A percentile compares a stretch with the other conserved stretches of the same genome.
Conservation (phyloP, 768 basidiomycete genomes). For the Leccinum imitatum region DNA sequence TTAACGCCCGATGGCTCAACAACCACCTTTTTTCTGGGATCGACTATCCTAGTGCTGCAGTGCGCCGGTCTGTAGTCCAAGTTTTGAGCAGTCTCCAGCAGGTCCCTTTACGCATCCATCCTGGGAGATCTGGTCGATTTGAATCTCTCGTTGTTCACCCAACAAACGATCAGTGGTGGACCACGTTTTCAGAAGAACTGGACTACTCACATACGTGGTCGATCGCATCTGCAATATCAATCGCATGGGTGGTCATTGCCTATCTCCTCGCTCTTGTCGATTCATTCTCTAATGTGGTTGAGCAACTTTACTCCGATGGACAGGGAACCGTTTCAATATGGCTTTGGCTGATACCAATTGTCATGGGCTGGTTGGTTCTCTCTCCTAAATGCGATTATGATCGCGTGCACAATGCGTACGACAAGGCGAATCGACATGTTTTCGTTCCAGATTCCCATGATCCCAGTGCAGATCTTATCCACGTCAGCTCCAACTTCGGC, state of each 20-base stretch:
- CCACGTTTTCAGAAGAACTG: slow-evolving; percentile 30
- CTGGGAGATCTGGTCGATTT: slow-evolving; percentile 29
- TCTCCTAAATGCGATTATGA: too few relatives aligned
- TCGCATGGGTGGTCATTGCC: slow-evolving; percentile 45
- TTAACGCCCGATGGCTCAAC: slow-evolving; percentile 45
- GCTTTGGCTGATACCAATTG: too few relatives aligned
- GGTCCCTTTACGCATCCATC: slow-evolving; percentile 36
- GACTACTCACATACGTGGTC: slow-evolving; percentile 42
- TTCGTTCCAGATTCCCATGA: too few relatives aligned
- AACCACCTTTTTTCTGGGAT: slow-evolving; percentile 31
- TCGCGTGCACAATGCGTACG: too few relatives aligned
- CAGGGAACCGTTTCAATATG: too few relatives aligned
- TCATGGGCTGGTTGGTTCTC: too few relatives aligned
- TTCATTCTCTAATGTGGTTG: slow-evolving; percentile 16
- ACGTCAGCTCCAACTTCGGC: too few relatives aligned
- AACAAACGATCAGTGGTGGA: slow-evolving; percentile 45
- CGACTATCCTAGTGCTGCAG: slow-evolving; percentile 21
- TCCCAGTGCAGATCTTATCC: too few relatives aligned
- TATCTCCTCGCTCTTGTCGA: slow-evolving; percentile 28
- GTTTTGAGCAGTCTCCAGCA: slow-evolving; percentile 44
- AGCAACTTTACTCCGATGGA: slow-evolving; percentile 29
- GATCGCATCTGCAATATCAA: slow-evolving; percentile 38
- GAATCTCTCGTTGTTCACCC: slow-evolving; percentile 43
- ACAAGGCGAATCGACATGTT: too few relatives aligned
- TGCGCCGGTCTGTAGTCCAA: slow-evolving; percentile 27